phyloP scores from a whole-genome alignment of 257 asterid genomes.

The Anisodus tanguticus region DNA sequence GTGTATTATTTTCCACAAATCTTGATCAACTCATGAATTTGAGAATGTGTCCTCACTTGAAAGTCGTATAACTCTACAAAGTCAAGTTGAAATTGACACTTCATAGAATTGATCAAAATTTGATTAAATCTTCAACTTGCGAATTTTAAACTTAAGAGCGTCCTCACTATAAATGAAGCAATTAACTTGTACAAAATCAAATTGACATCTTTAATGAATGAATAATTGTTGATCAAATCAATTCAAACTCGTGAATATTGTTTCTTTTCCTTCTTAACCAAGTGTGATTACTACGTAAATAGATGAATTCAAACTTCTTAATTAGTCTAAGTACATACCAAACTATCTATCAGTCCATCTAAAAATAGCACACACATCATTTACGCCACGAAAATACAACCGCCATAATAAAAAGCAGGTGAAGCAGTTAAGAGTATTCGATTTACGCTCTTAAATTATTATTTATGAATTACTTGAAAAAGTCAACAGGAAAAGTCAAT shows the following conservation, averaged over 20 bases:
- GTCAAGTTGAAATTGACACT: not conserved
- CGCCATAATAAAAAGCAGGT: not conserved
- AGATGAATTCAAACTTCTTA: too few relatives aligned
- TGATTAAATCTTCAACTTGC: not conserved
- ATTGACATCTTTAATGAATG: not conserved
- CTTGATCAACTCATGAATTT: not conserved
- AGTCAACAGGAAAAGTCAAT: not conserved
- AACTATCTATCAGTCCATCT: not conserved
- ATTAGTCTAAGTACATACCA: too few relatives aligned
- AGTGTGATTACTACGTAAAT: not conserved
- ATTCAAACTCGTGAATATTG: not conserved
- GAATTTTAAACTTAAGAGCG: not conserved
- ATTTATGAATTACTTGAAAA: not conserved
- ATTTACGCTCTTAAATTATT: not conserved
- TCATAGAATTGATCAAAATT: not conserved
- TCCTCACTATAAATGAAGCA: not conserved
- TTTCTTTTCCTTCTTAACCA: not conserved
- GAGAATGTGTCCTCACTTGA: too few relatives aligned
- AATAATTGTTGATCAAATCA: not conserved
- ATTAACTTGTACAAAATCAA: not conserved
- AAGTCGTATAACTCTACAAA: not conserved
- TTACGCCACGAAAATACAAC: not conserved
- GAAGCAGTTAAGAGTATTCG: not conserved
- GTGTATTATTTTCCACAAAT: not conserved
- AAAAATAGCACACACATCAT: not conserved